A percentile compares a stretch with the other conserved stretches of the same genome.
Conservation (phyloP, 805 yeast species). For the Yarrowia yakushimensis region DNA sequence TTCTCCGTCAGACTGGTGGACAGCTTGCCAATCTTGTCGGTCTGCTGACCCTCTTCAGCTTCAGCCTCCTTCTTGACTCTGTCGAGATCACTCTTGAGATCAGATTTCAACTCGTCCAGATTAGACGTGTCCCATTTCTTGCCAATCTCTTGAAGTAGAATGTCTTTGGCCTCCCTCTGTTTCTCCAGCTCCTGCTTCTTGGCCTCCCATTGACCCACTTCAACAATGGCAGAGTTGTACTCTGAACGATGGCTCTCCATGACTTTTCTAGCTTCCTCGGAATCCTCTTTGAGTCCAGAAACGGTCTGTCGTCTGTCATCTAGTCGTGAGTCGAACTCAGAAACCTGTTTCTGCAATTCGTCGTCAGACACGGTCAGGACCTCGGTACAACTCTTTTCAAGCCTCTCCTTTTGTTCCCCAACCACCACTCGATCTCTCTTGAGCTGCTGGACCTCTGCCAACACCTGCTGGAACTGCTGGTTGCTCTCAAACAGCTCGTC, state of each 20-base stretch:
- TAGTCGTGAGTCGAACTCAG: constrained; percentile 1
- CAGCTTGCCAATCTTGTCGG: background rate
- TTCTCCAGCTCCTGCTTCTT: constrained; percentile 30
- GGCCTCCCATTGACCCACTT: constrained; percentile 55
- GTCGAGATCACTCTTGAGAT: background rate
- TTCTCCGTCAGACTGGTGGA: background rate
- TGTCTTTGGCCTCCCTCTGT: background rate
- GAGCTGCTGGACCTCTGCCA: constrained; percentile 60
- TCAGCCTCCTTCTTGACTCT: constrained; percentile 26
- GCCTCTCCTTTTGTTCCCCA: constrained; percentile 49
- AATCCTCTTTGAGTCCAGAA: constrained; percentile 31
- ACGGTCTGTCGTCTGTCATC: constrained; percentile 30
- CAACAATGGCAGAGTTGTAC: constrained; percentile 42
- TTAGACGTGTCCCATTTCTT: background rate
- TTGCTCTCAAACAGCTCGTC: constrained; percentile 66
- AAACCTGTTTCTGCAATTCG: constrained; percentile 37
- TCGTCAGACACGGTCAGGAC: constrained; percentile 46
- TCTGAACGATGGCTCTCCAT: constrained; percentile 37
- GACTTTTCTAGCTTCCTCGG: constrained; percentile 33
- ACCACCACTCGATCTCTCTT: constrained; percentile 47
- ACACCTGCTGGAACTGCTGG: constrained; percentile 72
- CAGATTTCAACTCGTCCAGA: background rate
- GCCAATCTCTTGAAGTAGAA: background rate
- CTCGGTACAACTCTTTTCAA: constrained; percentile 46
- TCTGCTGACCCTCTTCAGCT: constrained; percentile 24